phyloP scores from a whole-genome alignment of 1,284 basidiomycete species.

The Grifola frondosa region DNA sequence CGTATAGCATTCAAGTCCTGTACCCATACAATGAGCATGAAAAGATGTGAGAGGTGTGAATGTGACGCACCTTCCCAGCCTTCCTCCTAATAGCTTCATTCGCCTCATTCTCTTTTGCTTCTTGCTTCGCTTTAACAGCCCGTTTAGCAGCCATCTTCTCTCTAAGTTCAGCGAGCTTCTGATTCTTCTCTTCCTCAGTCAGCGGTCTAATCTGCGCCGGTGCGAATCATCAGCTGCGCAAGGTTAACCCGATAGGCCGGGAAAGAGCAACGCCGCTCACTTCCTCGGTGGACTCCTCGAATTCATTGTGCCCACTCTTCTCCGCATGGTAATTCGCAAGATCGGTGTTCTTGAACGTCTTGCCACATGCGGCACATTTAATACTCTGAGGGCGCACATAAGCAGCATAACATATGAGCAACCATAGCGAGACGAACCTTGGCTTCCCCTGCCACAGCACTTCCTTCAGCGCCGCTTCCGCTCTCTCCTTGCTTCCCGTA shows the following conservation, averaged over 20 bases:
- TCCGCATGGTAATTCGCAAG: conserved; percentile 94
- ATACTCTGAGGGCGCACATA: conserved; percentile 53
- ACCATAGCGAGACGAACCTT: conserved; percentile 44
- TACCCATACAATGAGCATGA: not conserved
- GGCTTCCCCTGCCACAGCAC: conserved; percentile 52
- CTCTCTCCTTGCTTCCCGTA: conserved; percentile 36
- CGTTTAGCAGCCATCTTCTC: conserved; percentile 78
- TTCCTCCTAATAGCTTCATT: conserved; percentile 85
- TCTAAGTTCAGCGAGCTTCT: conserved; percentile 79
- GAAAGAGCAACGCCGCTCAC: conserved; percentile 43
- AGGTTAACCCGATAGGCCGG: not conserved
- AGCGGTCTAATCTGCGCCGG: conserved; percentile 76
- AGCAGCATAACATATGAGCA: not conserved
- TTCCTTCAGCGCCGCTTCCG: conserved; percentile 36
- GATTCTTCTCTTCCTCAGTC: conserved; percentile 92
- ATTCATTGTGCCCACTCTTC: conserved; percentile 92
- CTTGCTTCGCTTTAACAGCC: conserved; percentile 64
- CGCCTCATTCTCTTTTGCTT: conserved; percentile 68
- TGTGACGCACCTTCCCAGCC: conserved; percentile 66
- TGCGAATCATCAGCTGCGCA: not conserved
- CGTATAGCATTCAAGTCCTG: conserved; percentile 73
- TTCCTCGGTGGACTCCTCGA: conserved; percentile 95
- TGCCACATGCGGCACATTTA: conserved; percentile 80
- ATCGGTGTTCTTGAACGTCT: conserved; percentile 85
- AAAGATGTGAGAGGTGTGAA: not conserved